Evolutionary conservation across 2,329 filamentous ascomycete genomes (phyloP).

Genomic region (Mycogone perniciosa): DNA sequence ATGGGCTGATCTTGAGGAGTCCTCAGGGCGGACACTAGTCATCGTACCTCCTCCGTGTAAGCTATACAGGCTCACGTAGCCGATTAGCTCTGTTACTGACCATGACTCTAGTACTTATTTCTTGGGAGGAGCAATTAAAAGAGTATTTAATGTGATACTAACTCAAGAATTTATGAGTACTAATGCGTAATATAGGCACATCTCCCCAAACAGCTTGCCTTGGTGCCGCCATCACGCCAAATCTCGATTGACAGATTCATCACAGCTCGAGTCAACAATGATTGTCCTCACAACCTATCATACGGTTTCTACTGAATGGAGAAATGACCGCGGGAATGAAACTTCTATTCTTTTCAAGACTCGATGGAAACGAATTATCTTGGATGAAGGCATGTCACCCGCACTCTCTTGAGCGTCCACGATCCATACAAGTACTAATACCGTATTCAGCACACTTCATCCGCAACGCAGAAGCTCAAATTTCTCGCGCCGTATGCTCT

Average conservation of each 20-base stretch:
- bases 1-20: background rate
- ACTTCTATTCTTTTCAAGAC: constrained; percentile 26
- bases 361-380: constrained; percentile 25
- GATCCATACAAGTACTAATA: background rate
- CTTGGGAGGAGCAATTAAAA: constrained; percentile 4
- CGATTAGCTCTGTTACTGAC: too few species aligned
- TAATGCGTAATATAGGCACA: constrained; percentile 17
- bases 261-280: constrained; percentile 14
- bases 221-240: constrained; percentile 28
- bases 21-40: constrained; percentile 1
- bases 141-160: background rate
- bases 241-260: constrained; percentile 9
- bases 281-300: constrained; percentile 38
- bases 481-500: constrained; percentile 30
- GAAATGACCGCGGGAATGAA: background rate
- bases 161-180: background rate
- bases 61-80: background rate
- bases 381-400: constrained; percentile 12
- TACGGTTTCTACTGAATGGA: constrained; percentile 33
- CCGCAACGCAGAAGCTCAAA: constrained; percentile 28
- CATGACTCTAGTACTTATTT: background rate
- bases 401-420: too few species aligned
- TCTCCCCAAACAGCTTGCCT: constrained; percentile 16
- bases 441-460: constrained; percentile 33
- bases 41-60: constrained; percentile 5